phyloP scores from a whole-genome alignment of 768 basidiomycete species.

The Tulasnella sp. region DNA sequence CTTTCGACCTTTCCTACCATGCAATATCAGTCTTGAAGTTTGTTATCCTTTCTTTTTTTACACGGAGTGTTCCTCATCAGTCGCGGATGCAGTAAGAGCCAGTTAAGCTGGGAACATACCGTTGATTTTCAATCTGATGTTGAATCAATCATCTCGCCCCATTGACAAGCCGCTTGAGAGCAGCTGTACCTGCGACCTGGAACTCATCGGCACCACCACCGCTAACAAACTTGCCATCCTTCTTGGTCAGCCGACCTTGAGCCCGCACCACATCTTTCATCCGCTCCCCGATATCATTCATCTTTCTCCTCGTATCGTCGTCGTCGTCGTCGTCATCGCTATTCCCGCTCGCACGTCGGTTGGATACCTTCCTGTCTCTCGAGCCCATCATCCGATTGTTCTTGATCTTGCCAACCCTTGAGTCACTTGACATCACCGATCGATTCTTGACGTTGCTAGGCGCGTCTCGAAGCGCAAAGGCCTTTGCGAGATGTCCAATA shows the following conservation, averaged over 20 bases:
- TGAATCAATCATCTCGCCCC: not conserved
- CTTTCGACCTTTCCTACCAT: no score
- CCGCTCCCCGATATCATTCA: slow-evolving; percentile 50
- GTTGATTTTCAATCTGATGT: no score
- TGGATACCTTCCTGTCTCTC: slow-evolving; percentile 4
- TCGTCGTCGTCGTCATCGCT: not conserved
- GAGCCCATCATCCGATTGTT: not conserved
- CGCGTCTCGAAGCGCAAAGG: slow-evolving; percentile 82
- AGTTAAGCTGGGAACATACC: no score
- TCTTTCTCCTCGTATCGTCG: slow-evolving; percentile 21
- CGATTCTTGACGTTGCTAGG: slow-evolving; percentile 37
- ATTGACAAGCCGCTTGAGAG: slow-evolving; percentile 15
- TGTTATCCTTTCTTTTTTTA: no score
- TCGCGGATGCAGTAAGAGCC: no score
- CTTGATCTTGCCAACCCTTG: slow-evolving; percentile 18
- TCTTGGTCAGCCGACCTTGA: slow-evolving; percentile 72
- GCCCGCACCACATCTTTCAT: slow-evolving; percentile 80
- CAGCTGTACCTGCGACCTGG: slow-evolving; percentile 41
- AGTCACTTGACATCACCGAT: slow-evolving; percentile 12
- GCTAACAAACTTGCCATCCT: slow-evolving; percentile 59
- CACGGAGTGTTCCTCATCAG: no score
- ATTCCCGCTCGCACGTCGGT: no score
- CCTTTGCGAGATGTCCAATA: slow-evolving; percentile 87
- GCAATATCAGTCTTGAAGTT: no score
- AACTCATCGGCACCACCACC: slow-evolving; percentile 50